Base-by-base conservation (phyloP, 495 filamentous ascomycete species). In the Cladorrhinum samala region DNA sequence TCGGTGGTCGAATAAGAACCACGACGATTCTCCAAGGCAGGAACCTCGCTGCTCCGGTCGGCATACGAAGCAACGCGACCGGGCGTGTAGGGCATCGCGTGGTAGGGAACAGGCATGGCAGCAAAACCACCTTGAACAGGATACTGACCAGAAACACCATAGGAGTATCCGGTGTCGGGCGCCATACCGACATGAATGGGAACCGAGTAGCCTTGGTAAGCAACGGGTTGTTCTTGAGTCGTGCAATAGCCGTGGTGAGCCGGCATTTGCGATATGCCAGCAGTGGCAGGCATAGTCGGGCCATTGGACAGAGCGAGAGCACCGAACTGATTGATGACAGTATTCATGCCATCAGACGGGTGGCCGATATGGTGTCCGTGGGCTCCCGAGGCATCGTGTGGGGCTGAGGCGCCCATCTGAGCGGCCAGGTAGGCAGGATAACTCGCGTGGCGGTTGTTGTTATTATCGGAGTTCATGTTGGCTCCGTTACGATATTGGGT, bases 1-100 rank as follows among this genome's bases (percentile, higher is more conserved):
- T 87, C 86, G 41, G 78, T 86, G 24, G 86, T 89, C 3, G 86
- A 89, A 61, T 81, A 81, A 17, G 81, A 84, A 21, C 77, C 79
- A 25, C 81, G 79, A 37, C 81, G 80, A 53, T 82, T 81, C 51
- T 83, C 76, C 33, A 84, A 68, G 25, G 70, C 78, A 4, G 81
- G 81, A 44, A 82, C 73, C 24, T 81, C 78, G 45, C 74, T 69
- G 47, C 62, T 64, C 44, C 64, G 64, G 17, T 77, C 73, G 14
- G 63, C 57, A 45, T 69, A 69, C 0, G 71, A 61, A 41, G 68
- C 61, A 6, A 71, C 54, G 7, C 75, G 70, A 18, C 69, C 73
- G 9, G 75, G 74, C 4, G 77, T 78, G 59, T 77, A 78, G 14
- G 78, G 76, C 55, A 76, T 60, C 66, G 55, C 52, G 25, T 68